These are phyloP conservation scores for Didymella sp. DNA, from an alignment of 2,329 filamentous ascomycete species.

Conservation along the genomic window DNA sequence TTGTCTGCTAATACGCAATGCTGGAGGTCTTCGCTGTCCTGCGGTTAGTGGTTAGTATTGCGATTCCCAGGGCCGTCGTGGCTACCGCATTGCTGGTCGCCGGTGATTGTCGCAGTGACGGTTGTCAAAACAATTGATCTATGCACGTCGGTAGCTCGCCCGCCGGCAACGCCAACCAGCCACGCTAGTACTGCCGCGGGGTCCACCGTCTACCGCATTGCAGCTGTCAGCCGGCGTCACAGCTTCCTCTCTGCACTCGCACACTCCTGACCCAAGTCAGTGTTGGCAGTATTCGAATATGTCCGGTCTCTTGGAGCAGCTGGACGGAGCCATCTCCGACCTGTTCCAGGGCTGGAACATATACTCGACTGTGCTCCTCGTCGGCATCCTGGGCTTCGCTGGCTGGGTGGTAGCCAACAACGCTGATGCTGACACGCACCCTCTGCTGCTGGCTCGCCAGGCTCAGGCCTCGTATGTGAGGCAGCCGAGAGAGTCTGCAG, in stretches of 20 bases:
- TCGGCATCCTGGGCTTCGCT: slow-evolving; percentile 70
- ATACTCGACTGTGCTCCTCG: slow-evolving; percentile 75
- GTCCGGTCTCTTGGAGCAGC: slow-evolving; percentile 63
- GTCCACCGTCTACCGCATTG: not conserved
- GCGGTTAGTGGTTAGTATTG: slow-evolving; percentile 9
- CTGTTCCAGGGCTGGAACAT: slow-evolving; percentile 82
- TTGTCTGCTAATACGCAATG: not conserved
- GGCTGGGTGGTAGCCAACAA: slow-evolving; percentile 74
- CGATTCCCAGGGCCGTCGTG: not conserved
- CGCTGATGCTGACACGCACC: slow-evolving; percentile 88
- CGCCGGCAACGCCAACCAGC: not conserved
- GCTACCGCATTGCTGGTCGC: not conserved
- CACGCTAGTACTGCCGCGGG: not conserved
- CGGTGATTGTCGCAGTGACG: slow-evolving; percentile 18
- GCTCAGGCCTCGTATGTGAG: slow-evolving; percentile 78
- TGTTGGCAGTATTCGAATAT: slow-evolving; percentile 38
- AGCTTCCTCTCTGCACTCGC: not conserved
- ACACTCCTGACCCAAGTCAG: too few relatives aligned
- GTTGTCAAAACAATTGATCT: slow-evolving; percentile 19
- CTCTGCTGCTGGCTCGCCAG: slow-evolving; percentile 87
- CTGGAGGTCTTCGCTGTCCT: not conserved
- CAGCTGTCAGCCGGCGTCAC: slow-evolving; percentile 5
- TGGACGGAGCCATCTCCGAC: slow-evolving; percentile 74
- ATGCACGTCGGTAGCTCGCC: slow-evolving; percentile 2
- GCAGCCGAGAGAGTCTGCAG: slow-evolving; percentile 81